Conservation (phyloP, 2,329 filamentous ascomycete genomes). For the Ustulina deusta region DNA sequence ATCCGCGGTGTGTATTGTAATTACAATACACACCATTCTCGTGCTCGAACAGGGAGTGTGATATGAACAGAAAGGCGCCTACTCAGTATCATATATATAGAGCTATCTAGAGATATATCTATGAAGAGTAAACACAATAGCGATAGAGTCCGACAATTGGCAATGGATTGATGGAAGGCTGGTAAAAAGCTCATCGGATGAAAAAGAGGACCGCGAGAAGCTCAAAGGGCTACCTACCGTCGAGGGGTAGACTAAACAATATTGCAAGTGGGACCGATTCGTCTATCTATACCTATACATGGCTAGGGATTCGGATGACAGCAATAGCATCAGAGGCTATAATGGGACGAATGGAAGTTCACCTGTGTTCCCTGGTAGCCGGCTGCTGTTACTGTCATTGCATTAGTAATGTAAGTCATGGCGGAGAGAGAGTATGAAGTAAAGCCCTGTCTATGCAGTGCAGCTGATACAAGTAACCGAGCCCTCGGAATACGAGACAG, state of each 20-base stretch:
- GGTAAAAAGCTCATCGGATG: too few species aligned
- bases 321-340: neutral
- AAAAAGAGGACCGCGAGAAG: too few species aligned
- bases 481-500: constrained; percentile 28
- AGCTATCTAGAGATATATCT: too few species aligned
- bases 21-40: neutral
- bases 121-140: too few species aligned
- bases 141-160: too few species aligned
- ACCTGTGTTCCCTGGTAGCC: neutral
- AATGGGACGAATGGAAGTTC: neutral
- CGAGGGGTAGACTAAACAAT: too few species aligned
- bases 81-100: neutral
- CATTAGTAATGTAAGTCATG: neutral
- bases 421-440: constrained; percentile 15
- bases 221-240: too few species aligned
- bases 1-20: constrained; percentile 1
- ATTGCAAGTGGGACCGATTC: neutral
- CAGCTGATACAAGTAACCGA: constrained; percentile 20
- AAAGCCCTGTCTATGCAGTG: constrained; percentile 14
- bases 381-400: constrained; percentile 1
- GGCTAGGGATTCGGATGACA: neutral
- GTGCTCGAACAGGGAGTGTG: neutral
- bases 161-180: too few species aligned
- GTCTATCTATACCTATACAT: neutral
- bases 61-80: neutral